Conservation (phyloP, 768 basidiomycete species). For the Pisolithus microcarpus region DNA sequence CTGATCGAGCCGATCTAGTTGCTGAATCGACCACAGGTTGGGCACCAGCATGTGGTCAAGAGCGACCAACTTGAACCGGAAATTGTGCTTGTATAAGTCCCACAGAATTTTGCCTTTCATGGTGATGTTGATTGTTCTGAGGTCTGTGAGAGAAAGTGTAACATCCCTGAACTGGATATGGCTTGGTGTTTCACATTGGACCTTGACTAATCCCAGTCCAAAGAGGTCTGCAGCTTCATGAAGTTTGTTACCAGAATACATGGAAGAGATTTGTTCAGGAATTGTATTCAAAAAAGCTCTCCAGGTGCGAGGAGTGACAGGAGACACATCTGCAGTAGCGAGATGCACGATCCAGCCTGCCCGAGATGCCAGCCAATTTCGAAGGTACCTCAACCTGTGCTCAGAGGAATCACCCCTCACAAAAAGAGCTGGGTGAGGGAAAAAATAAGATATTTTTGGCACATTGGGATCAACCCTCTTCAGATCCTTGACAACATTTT, state of each 20-base stretch:
- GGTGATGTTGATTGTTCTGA: not conserved
- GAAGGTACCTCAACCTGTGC: not conserved
- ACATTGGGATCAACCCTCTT: not conserved
- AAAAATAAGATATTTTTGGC: not conserved
- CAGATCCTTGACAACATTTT: not conserved
- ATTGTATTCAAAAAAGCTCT: not conserved
- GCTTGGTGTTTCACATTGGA: too few species aligned
- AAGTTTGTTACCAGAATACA: not conserved
- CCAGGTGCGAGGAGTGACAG: not conserved
- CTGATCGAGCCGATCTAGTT: not conserved
- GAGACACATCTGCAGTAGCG: not conserved
- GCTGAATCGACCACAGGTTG: not conserved
- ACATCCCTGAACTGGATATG: not conserved
- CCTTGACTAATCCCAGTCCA: not conserved
- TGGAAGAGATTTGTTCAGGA: not conserved
- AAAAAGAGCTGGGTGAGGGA: not conserved
- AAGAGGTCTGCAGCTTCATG: not conserved
- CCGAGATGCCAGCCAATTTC: too few species aligned
- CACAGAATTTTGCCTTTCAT: too few species aligned
- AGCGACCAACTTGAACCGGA: constrained; percentile 12
- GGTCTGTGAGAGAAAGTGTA: not conserved
- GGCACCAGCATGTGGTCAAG: constrained; percentile 4
- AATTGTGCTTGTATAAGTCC: constrained; percentile 11
- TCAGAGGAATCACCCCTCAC: not conserved
- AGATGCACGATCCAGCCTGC: not conserved